These are phyloP conservation scores for Cytospora piceicola DNA, from an alignment of 2,329 filamentous ascomycete genomes.

Conservation along the genomic window DNA sequence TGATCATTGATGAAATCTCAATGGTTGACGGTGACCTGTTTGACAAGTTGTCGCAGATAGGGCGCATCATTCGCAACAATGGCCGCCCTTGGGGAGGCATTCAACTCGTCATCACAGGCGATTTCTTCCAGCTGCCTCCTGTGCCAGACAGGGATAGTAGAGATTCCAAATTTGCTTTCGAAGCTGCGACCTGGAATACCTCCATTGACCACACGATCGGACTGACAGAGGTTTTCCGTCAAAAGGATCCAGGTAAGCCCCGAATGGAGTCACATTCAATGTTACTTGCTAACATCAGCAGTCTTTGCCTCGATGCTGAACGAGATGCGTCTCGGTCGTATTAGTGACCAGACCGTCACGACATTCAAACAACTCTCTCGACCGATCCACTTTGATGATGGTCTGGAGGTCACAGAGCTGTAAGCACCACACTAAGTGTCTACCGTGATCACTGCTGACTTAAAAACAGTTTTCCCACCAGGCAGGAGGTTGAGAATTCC, in stretches of 20 bases:
- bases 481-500: constrained; percentile 84
- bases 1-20: constrained; percentile 93
- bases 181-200: constrained; percentile 88
- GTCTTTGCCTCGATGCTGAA: constrained; percentile 95
- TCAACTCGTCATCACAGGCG: constrained; percentile 91
- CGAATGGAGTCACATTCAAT: constrained; percentile 12
- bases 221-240: constrained; percentile 93
- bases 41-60: constrained; percentile 91
- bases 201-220: constrained; percentile 95
- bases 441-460: constrained; percentile 35
- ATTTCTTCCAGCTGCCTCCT: constrained; percentile 96
- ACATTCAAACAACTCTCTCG: constrained; percentile 76
- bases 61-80: constrained; percentile 84
- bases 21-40: constrained; percentile 99
- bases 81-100: constrained; percentile 94
- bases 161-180: constrained; percentile 87
- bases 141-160: constrained; percentile 76
- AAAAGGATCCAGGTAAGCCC: constrained; percentile 72
- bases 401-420: constrained; percentile 83
- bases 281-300: constrained; percentile 40
- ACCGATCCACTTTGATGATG: constrained; percentile 72
- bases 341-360: constrained; percentile 74
- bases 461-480: constrained; percentile 72
- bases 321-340: constrained; percentile 89
- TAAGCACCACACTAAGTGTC: constrained; percentile 43